Evolutionary conservation across 192 early-diverging fungal species (phyloP), one percentile per base, ranked within the genome.

Genomic region (Mortierella antarctica): DNA sequence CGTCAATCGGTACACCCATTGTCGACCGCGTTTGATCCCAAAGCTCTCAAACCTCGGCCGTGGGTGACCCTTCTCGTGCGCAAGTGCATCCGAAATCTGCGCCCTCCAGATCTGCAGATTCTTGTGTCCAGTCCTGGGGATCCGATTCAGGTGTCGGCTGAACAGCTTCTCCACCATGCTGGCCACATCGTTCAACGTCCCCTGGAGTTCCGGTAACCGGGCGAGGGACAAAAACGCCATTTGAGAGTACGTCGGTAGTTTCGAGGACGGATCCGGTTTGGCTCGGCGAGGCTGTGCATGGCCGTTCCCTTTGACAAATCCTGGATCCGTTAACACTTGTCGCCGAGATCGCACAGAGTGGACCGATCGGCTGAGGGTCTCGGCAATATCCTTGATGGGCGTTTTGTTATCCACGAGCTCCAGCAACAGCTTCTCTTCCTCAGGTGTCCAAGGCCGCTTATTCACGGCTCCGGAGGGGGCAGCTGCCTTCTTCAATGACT

Each of bases 61-160:
- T 45, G 77, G 77, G n/a, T 80, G 77, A 5, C 77, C 70, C 55
- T 80, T 80, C 55, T 80, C 77, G 46, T 80, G 77, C 6, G 77
- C 77, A 46, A 80, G 59, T 1, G 77, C 77, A 57, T 80, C 77
- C 41, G 77, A 80, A 40, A 80, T 80, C 47, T 80, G 77, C 12
- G 77, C 77, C 13, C 77, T 60, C 77, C 77, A 80, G 65, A 80
- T 80, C 60, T 80, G 77, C 6, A 80, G 54, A 15, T 80, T 80
- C 56, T 80, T 80, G 65, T 80, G 77, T 5, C 77, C 77, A 14
- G 77, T 80, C 40, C 77, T 66, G 10, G 77, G 77, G 14, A 80
- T 80, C 11, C 77, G 77, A 65, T 80, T 80, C 60, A 80, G 49
- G 13, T 80, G 55, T 42, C 77, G 58, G 41, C 77, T 80, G 45